Evolutionary conservation across 148 eudicot species (phyloP), one percentile per base, ranked within the genome.

Genomic region (Rhododendron molle): DNA sequence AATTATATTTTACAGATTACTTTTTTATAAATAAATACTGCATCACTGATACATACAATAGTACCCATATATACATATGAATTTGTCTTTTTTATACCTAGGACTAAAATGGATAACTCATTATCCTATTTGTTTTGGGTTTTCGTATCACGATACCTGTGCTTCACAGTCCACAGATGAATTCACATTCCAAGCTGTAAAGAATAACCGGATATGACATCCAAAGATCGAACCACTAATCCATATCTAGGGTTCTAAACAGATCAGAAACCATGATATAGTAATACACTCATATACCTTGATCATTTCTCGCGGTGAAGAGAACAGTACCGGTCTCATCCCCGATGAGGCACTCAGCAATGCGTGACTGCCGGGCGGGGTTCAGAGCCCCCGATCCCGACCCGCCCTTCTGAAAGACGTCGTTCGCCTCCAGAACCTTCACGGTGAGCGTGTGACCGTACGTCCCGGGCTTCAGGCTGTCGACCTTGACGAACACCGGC

Each of bases 241-340:
- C 32, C 20, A 72, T 58, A 26, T 36, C 32, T 56, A 58, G 76
- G 36, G 46, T 12, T 47, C 34, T n/a, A 83, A 69, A 71, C 23
- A 4, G 67, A 50, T 30, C 83, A 52, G 18, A 54, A 16, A 54
- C 54, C 14, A 13, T 13, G 15, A 2, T 13, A 14, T 3, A 52
- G 3, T 13, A 3, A 30, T 21, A 50, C 30, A 67, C 36, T 12
- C 38, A 62, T 62, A 20, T 86, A 90, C 94, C 92, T 89, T 92
- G 94, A 7, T 92, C 90, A 12, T 92, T 92, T 11, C 93, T 89
- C 5, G 94, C 93, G 52, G 94, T 91, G 87, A 92, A 92, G 65
- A 92, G 85, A 73, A 92, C 85, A 14, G 85, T 36, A 14, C 86
- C 93, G 16, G 93, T 91, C 38, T 92, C 91, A 11, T 92, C 93